A percentile compares a stretch with the other conserved stretches of the same genome.
phyloP scores from a whole-genome alignment of 164 flowering plant genomes.

The Vitis cinerea region DNA sequence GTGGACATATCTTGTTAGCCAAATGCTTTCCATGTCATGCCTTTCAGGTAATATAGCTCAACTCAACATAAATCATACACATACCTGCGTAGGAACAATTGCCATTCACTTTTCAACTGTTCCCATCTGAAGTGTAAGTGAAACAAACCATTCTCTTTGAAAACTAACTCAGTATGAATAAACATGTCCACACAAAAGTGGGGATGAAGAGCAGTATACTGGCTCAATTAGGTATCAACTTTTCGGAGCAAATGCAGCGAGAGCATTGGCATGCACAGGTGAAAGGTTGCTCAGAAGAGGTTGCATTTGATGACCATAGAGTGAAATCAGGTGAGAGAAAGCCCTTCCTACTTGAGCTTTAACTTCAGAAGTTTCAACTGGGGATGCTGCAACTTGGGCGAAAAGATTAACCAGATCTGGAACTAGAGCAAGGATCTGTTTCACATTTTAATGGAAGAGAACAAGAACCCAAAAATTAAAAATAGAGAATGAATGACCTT shows the following conservation, averaged over 20 bases:
- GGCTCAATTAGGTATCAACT: slow-evolving; percentile 28
- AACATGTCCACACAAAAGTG: neutral
- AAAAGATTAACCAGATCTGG: slow-evolving; percentile 84
- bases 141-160: slow-evolving; percentile 2
- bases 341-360: slow-evolving; percentile 73
- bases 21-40: neutral
- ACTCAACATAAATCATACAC: neutral
- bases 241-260: slow-evolving; percentile 65
- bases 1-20: neutral
- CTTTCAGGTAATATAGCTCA: neutral
- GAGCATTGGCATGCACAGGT: slow-evolving; percentile 83
- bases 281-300: slow-evolving; percentile 75
- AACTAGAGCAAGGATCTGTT: slow-evolving; percentile 68
- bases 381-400: slow-evolving; percentile 78
- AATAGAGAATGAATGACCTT: neutral
- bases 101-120: neutral
- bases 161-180: neutral
- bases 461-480: neutral
- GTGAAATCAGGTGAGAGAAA: slow-evolving; percentile 77
- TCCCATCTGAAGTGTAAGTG: neutral
- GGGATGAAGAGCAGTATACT: neutral
- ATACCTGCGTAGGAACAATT: slow-evolving; percentile 1
- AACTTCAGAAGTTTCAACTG: slow-evolving; percentile 75
- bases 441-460: slow-evolving; percentile 3
- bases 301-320: slow-evolving; percentile 89